Evolutionary conservation across 352 stramenopile genomes (phyloP), one percentile per base, ranked within the genome.

Genomic region (Phytophthora multivora): DNA sequence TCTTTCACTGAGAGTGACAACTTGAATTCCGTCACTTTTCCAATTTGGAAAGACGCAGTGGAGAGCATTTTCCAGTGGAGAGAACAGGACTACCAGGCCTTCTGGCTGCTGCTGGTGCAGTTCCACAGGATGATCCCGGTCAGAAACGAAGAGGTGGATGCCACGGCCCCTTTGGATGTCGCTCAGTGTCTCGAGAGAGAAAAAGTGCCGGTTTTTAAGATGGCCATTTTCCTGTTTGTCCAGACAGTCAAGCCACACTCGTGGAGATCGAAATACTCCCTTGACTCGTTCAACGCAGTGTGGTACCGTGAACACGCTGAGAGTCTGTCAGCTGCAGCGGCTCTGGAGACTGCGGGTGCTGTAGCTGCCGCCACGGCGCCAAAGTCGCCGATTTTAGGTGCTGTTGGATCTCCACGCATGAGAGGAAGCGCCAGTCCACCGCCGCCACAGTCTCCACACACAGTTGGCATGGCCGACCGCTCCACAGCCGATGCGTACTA

Each of bases 401-500:
- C 69, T 38, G 49, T 69, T 19, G 73, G 73, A 53, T 91, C 82
- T 6, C 82, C 84, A 9, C 70, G 72, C 8, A 65, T 88, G 33
- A 76, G 80, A 26, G 82, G 79, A 5, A 85, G 60, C 28, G 73
- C 77, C 19, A 91, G 81, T 51, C 83, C 83, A 12, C 83, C 86
- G 1, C 72, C 80, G 3, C 82, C 83, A 11, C 69, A 83, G 45
- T 93, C 83, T 2, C 86, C 86, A 31, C 86, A 95, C 43, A 88
- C 82, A 0, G 71, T 91, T 30, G 86, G 83, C 3, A 86, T 95
- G 75, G 80, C 86, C 33, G 82, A 95, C 56, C 79, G 86, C 13
- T 91, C 83, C 21, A 91, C 83, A 15, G 83, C 81, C 26, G 86
- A 95, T 45, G 67, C 79, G 21, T 92, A 95, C 66, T 91, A 93